Evolutionary conservation across 2,329 filamentous ascomycete genomes (phyloP).

Genomic region (Diatrype stigma): DNA sequence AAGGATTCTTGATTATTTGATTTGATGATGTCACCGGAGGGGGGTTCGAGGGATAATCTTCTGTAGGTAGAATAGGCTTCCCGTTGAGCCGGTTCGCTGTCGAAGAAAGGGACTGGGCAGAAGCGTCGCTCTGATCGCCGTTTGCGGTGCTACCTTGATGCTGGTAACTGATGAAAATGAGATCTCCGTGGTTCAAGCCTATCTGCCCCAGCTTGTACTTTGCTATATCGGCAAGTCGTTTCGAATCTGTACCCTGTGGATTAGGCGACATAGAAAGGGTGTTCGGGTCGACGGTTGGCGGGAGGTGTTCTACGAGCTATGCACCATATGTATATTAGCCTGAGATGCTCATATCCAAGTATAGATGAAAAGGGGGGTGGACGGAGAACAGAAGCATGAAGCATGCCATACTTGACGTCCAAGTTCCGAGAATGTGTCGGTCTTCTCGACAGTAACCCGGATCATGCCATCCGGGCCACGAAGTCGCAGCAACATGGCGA

Average conservation of each 20-base stretch:
- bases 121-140: conserved; percentile 33
- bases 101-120: conserved; percentile 36
- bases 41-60: conserved; percentile 62
- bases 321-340: conserved; percentile 38
- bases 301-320: conserved; percentile 56
- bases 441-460: conserved; percentile 72
- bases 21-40: conserved; percentile 51
- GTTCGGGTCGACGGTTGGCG: conserved; percentile 56
- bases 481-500: conserved; percentile 75
- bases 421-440: conserved; percentile 66
- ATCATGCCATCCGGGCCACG: conserved; percentile 91
- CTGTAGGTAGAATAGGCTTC: conserved; percentile 64
- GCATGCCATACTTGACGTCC: conserved; percentile 45
- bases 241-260: conserved; percentile 54
- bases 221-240: conserved; percentile 54
- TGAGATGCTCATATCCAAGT: not conserved
- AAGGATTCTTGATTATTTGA: conserved; percentile 75
- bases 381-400: not conserved
- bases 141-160: conserved; percentile 42
- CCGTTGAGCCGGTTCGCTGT: conserved; percentile 70
- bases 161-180: conserved; percentile 82
- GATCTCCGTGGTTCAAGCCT: conserved; percentile 73
- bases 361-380: not conserved
- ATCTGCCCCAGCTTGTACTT: conserved; percentile 54
- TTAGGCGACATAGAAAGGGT: conserved; percentile 60